Evolutionary conservation across 352 stramenopile species (phyloP), one percentile per base, ranked within the genome.

Genomic region (Phytophthora lateralis): DNA sequence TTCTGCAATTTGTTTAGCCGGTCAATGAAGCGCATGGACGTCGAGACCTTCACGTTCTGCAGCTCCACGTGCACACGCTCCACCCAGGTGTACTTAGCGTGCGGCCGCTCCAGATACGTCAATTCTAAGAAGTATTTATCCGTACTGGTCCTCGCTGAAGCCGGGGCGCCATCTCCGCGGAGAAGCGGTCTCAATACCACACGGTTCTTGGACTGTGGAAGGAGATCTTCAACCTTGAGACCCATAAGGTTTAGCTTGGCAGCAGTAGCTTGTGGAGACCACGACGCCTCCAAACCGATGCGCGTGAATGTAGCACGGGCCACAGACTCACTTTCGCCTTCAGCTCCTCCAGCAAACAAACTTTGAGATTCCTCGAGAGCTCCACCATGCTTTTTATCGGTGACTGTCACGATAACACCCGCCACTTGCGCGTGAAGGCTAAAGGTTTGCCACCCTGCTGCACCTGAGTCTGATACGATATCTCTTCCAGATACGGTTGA

Each of bases 1-100:
- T 79, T 72, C 14, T 80, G 60, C 17, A 94, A 53, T 7, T 55
- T 70, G 57, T 87, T 79, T 11, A 95, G 51, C 2, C 86, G 77
- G 61, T 93, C 75, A 8, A 95, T 75, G 51, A 95, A 95, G 21
- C 70, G 75, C 86, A 93, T 93, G 1, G 85, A 90, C 7, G 85
- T 93, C 49, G 82, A 73, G 3, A 93, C 30, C 38, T 85, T 86
- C 17, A 91, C 63, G 35, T 92, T 82, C 57, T 92, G 83, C 27
- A 90, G 43, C 50, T 89, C 71, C 1, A 90, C 63, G 8, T 63
- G 73, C 1, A 90, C 45, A 32, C 73, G 69, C 42, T 94, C 85
- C 17, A 94, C 70, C 66, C 72, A 91, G 18, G 65, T 76, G 63
- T 91, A 91, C 51, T 90, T 92, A 3, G 76, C 45, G 48, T 94